These are phyloP conservation scores for Trametes polyzona DNA, from an alignment of 1,284 basidiomycete genomes.

Conservation along the genomic window DNA sequence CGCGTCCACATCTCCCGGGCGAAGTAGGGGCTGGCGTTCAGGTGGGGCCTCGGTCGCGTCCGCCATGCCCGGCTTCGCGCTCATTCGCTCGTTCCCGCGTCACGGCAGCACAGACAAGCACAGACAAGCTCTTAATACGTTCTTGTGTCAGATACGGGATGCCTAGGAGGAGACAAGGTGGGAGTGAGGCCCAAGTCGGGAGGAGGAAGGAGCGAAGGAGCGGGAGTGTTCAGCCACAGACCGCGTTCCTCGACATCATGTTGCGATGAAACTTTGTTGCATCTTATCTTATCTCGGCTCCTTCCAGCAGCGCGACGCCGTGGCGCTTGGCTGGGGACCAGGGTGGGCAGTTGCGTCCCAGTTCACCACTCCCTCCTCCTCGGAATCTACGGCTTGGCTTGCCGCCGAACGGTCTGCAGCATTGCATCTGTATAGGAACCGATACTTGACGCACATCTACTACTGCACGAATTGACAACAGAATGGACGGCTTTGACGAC, in stretches of 20 bases:
- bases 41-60: slow-evolving; percentile 20
- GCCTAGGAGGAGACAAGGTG: neutral
- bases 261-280: neutral
- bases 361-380: too few relatives aligned
- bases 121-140: neutral
- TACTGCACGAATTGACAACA: neutral
- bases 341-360: too few relatives aligned
- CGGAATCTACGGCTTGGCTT: too few relatives aligned
- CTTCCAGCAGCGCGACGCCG: too few relatives aligned
- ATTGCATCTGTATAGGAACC: too few relatives aligned
- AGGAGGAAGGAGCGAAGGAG: neutral
- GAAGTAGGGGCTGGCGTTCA: slow-evolving; percentile 42
- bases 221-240: neutral
- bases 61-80: slow-evolving; percentile 14
- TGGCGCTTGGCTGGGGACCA: too few relatives aligned
- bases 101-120: neutral
- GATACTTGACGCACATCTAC: too few relatives aligned
- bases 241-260: neutral
- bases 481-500: slow-evolving; percentile 72
- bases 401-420: too few relatives aligned
- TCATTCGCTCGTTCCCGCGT: slow-evolving; percentile 5
- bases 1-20: slow-evolving; percentile 50
- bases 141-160: neutral
- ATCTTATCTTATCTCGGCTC: slow-evolving; percentile 6
- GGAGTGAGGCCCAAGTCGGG: neutral